Base-by-base conservation (phyloP, 306 rosid genomes). In the Sechiopsis laciniata region DNA sequence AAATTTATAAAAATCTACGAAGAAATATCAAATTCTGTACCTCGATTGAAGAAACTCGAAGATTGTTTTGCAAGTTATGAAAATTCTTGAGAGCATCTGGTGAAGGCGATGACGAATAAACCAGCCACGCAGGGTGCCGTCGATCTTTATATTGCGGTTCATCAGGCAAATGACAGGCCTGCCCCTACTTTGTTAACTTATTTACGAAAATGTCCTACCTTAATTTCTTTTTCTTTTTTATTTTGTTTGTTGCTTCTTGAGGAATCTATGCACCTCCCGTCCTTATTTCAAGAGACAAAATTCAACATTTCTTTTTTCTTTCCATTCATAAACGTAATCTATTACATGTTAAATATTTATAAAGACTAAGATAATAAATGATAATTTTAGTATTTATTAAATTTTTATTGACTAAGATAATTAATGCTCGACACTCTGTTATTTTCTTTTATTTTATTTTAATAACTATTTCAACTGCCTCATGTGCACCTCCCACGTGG, bases 391-490 rank as follows among this genome's bases (percentile, higher is more conserved):
- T 48, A 48, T 46, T 46, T 10, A 32, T 1, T 32, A 10, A 2
- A 16, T 1, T 40, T 65, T 65, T 10, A 11, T 2, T 46, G 3
- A 64, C 24, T 42, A 19, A 1, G 54, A 65, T 65, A 42, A 40
- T 65, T 42, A 65, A 65, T 37, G 26, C 15, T 16, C 52, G 7
- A 35, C 50, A 35, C 50, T 35, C 21, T 15, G 21, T 32, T 35
- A 0, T 35, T 35, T 16, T 2, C 10, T 10, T 46, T 46, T 32
- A 32, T 32, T 32, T 32, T 32, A 1, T 56, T 59, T 15, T 29
- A 63, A 64, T n/a, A 16, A 64, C 51, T 64, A 65, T 65, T 65
- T 19, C 71, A 42, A 40, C 54, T 19, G 20, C 29, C 71, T 65
- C 71, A 65, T 37, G 32, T 65, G 26, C 71, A 1, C 29, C 10